Percentiles rank a stretch among this genome's conserved stretches.
phyloP scores from a whole-genome alignment of 2,329 filamentous ascomycete genomes.

The Calonectria pteridis region DNA sequence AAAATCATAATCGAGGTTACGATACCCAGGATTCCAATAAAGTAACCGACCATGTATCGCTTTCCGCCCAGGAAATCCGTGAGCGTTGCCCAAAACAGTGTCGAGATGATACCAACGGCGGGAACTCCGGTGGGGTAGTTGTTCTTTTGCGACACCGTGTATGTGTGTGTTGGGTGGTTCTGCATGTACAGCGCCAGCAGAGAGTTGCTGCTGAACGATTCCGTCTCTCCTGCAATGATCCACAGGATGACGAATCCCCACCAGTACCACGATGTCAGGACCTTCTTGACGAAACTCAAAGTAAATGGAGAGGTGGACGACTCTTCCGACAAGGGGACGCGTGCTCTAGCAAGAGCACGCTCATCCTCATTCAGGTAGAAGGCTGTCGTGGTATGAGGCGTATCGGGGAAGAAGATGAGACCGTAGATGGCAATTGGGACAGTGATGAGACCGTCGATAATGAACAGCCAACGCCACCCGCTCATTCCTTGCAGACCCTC shows the following conservation, averaged over 20 bases:
- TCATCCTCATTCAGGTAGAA: slow-evolving; percentile 60
- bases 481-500: slow-evolving; percentile 64
- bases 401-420: slow-evolving; percentile 54
- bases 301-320: slow-evolving; percentile 58
- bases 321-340: slow-evolving; percentile 55
- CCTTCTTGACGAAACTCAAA: slow-evolving; percentile 62
- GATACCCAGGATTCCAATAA: slow-evolving; percentile 73
- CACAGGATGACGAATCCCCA: slow-evolving; percentile 76
- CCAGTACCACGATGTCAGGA: slow-evolving; percentile 73
- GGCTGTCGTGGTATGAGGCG: slow-evolving; percentile 59
- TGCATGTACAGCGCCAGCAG: slow-evolving; percentile 66
- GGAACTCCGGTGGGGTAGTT: slow-evolving; percentile 70
- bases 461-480: slow-evolving; percentile 79
- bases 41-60: slow-evolving; percentile 75
- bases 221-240: slow-evolving; percentile 78
- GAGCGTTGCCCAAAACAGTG: slow-evolving; percentile 76
- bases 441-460: slow-evolving; percentile 72
- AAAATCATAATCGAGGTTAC: slow-evolving; percentile 73
- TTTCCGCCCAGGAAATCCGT: slow-evolving; percentile 75
- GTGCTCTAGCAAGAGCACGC: slow-evolving; percentile 56
- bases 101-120: slow-evolving; percentile 69
- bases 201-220: slow-evolving; percentile 76
- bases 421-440: slow-evolving; percentile 51
- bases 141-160: slow-evolving; percentile 64
- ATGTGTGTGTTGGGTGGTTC: slow-evolving; percentile 57